Percentiles rank a stretch among this genome's conserved stretches.
phyloP scores from a whole-genome alignment of 139 green algal genomes.

The Ettlia oleoabundans region DNA sequence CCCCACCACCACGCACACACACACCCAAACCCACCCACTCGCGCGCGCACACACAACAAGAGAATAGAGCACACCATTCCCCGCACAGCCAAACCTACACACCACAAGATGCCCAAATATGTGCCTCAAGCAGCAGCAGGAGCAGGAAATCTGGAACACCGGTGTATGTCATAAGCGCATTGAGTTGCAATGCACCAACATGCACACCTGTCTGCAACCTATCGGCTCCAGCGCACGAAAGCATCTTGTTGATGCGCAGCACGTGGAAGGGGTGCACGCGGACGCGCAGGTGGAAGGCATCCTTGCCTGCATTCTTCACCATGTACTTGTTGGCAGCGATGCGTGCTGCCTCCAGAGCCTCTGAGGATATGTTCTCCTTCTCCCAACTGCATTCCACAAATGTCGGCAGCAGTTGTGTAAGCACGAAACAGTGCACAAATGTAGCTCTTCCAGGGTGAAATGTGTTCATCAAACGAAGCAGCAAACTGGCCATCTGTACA shows the following conservation, averaged over 20 bases:
- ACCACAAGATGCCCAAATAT: background rate
- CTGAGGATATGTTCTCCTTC: slow-evolving; percentile 90
- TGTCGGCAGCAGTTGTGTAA: too few relatives aligned
- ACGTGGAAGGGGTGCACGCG: slow-evolving; percentile 99
- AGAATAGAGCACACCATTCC: too few relatives aligned
- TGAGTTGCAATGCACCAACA: too few relatives aligned
- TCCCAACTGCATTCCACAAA: slow-evolving; percentile 73
- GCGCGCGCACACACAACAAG: too few relatives aligned
- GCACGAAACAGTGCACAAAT: too few relatives aligned
- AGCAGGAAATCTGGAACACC: background rate
- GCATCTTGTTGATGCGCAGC: slow-evolving; percentile 99
- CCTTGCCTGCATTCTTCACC: slow-evolving; percentile 96
- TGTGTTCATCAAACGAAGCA: background rate
- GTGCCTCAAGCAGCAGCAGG: background rate
- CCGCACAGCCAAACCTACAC: too few relatives aligned
- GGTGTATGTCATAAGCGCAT: too few relatives aligned
- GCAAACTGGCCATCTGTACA: slow-evolving; percentile 43
- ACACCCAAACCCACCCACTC: too few relatives aligned
- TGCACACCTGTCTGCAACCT: slow-evolving; percentile 90
- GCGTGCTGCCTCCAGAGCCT: slow-evolving; percentile 96
- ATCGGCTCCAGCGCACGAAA: slow-evolving; percentile 99
- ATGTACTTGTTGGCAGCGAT: slow-evolving; percentile 99
- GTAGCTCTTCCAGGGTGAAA: background rate
- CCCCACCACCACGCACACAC: too few relatives aligned
- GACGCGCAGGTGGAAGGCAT: slow-evolving; percentile 98